These are phyloP conservation scores for Erigeron canadensis DNA, from an alignment of 129 eudicot genomes.

Conservation along the genomic window DNA sequence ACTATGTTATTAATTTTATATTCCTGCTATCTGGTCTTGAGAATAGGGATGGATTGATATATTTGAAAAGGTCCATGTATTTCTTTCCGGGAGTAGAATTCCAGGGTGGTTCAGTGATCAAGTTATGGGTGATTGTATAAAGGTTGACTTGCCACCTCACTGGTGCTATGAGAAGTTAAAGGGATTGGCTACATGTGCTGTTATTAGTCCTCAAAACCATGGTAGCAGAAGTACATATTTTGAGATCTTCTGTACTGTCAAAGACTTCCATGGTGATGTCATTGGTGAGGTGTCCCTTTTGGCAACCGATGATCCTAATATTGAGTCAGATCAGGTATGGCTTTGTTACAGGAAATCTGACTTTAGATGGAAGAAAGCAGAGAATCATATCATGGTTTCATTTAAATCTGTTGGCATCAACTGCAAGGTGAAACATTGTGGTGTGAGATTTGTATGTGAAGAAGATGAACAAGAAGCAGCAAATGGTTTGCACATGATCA, in stretches of 20 bases:
- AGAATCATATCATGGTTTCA: conserved; percentile 22
- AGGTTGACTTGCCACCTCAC: conserved; percentile 18
- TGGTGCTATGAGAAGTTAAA: conserved; percentile 23
- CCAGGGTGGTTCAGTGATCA: conserved; percentile 37
- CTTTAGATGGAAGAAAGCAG: conserved; percentile 27
- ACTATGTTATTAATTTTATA: too few relatives aligned
- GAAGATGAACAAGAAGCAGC: conserved; percentile 12
- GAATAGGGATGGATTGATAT: conserved; percentile 27
- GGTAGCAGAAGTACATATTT: conserved; percentile 23
- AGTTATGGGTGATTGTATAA: conserved; percentile 13
- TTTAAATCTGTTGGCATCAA: conserved; percentile 25
- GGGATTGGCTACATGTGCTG: conserved; percentile 31
- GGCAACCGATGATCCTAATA: conserved; percentile 30
- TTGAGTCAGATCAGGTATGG: conserved; percentile 35
- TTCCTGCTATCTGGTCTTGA: not conserved
- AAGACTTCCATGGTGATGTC: conserved; percentile 15
- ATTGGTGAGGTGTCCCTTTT: conserved; percentile 10
- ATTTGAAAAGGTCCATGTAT: conserved; percentile 27
- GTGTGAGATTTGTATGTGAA: conserved; percentile 24
- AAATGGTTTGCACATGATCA: conserved; percentile 1
- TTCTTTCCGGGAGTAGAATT: conserved; percentile 34
- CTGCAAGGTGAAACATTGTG: conserved; percentile 29
- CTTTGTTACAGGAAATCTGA: conserved; percentile 25
- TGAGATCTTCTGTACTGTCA: conserved; percentile 27
- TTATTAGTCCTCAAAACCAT: conserved; percentile 13